Percentiles rank a stretch among this genome's conserved stretches.
Evolutionary conservation across 2,329 filamentous ascomycete species (phyloP).

Genomic region (Fusarium avenaceum): DNA sequence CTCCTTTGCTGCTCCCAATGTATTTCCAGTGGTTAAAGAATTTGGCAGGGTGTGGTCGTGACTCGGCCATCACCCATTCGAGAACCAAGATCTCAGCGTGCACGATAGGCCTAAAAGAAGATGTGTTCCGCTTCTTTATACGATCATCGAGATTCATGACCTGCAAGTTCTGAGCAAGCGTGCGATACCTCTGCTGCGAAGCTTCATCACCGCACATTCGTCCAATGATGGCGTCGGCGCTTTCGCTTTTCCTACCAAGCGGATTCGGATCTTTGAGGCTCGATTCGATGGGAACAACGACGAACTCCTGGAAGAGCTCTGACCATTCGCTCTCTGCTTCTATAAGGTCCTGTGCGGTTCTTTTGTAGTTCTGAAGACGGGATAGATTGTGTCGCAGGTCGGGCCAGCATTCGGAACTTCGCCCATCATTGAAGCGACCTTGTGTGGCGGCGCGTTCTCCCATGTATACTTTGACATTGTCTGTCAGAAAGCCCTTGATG

Average conservation of each 20-base stretch:
- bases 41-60: neutral
- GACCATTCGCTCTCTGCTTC: constrained; percentile 46
- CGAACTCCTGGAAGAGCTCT: constrained; percentile 51
- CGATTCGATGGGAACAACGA: constrained; percentile 48
- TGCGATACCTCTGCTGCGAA: constrained; percentile 15
- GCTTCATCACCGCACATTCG: constrained; percentile 33
- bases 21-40: constrained; percentile 55
- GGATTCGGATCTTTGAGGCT: constrained; percentile 37
- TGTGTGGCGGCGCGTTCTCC: constrained; percentile 24
- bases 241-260: constrained; percentile 32
- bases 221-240: constrained; percentile 41
- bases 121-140: constrained; percentile 30
- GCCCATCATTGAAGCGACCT: constrained; percentile 35
- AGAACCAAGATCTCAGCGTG: constrained; percentile 56
- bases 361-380: constrained; percentile 46
- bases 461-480: constrained; percentile 2
- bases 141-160: constrained; percentile 42
- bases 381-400: constrained; percentile 50
- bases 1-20: constrained; percentile 59
- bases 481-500: constrained; percentile 21
- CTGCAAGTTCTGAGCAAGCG: constrained; percentile 42
- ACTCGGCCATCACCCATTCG: constrained; percentile 41
- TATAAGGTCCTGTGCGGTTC: constrained; percentile 35
- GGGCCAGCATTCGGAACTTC: constrained; percentile 45
- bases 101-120: constrained; percentile 49